Evolutionary conservation across 1,139 yeast genomes (phyloP), one percentile per base, ranked within the genome.

Genomic region (Suhomyces bribrorum): DNA sequence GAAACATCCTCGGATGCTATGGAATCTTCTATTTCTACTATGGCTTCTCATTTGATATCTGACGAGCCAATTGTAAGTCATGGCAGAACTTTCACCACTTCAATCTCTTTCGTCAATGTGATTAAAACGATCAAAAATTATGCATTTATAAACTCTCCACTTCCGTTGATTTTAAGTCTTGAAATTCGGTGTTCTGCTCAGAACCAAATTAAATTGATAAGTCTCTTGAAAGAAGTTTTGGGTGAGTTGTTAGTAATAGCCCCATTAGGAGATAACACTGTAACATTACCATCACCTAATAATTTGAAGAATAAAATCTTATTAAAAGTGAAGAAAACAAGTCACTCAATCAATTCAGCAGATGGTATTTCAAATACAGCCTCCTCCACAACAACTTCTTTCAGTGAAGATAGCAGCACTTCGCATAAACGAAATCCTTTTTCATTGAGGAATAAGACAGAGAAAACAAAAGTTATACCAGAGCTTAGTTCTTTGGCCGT

Each of bases 31-130:
- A 32, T 31, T 3, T n/a, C 5, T 14, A 4, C n/a, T 4, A 31
- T 23, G 11, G 12, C 26, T n/a, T 26, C 35, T 4, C 33, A 27
- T 9, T 31, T 28, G 12, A 35, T 29, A 12, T 25, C 37, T 14
- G 52, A 47, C 6, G 88, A 83, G 3, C 98, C 98, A 0, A 77
- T 87, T 0, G 97, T 94, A 0, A 84, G 86, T 26, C 99, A 94
- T 61, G 98, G 98, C 0, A 66, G 83, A 37, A 77, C 95, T 0
- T 78, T 92, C 44, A 88, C 97, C 0, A 71, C 84, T 0, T 76
- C 89, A 0, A 79, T 92, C 16, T 77, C 81, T 1, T 74, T 92
- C 34, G 61, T 67, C 14, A 82, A 83, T 48, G 97, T 90, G 2
- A 62, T 89, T 11, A 77, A 74, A 32, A 78, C 89, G 0, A 78